Evolutionary conservation across 352 stramenopile genomes (phyloP).

Genomic region (Ophiocytium majus): DNA sequence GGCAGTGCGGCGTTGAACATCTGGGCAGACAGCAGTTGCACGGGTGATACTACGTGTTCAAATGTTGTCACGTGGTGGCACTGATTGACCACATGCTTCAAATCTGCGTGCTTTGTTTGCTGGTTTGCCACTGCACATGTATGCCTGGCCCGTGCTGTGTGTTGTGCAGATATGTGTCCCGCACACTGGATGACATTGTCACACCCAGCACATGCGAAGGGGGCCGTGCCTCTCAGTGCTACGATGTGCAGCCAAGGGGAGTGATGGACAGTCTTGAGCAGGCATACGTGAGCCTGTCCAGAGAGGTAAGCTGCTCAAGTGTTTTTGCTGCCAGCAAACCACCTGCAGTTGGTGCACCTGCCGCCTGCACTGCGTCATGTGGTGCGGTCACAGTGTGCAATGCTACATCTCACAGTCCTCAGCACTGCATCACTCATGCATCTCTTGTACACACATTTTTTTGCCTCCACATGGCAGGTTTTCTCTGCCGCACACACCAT

Average conservation of each 20-base stretch:
- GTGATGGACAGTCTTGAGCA: conserved; percentile 52
- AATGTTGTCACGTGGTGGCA: no score
- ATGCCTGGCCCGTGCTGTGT: not conserved
- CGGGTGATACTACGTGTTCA: no score
- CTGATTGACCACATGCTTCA: no score
- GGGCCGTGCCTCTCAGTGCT: conserved; percentile 41
- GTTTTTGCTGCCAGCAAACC: no score
- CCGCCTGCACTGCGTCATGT: no score
- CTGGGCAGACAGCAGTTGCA: no score
- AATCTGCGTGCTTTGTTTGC: not conserved
- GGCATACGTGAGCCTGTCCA: conserved; percentile 42
- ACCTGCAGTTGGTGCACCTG: no score
- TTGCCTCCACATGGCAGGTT: conserved; percentile 33
- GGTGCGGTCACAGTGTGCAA: not conserved
- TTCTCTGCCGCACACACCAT: conserved; percentile 45
- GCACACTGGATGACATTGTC: conserved; percentile 54
- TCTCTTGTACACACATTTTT: not conserved
- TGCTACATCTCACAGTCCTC: no score
- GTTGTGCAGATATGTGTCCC: conserved; percentile 27
- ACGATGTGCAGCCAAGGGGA: conserved; percentile 51
- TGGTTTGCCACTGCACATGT: not conserved
- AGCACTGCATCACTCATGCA: not conserved
- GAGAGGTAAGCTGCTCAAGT: no score
- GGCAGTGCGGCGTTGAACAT: no score
- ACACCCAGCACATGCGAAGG: conserved; percentile 24